Conservation (phyloP, 202 grass and related monocot species). For the Elaeis oleifera region DNA sequence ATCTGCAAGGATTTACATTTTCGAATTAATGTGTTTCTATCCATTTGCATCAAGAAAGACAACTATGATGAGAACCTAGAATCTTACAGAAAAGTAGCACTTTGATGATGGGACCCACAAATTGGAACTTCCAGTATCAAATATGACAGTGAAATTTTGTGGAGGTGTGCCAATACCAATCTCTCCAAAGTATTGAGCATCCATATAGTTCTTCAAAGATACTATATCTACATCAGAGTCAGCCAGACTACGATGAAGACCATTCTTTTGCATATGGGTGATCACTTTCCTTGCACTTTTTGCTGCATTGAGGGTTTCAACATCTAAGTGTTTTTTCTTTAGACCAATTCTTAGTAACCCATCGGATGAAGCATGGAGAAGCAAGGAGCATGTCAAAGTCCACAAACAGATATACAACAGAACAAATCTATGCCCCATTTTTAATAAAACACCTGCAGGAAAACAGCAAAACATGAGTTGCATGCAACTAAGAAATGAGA, state of each 20-base stretch:
- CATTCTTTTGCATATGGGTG: constrained; percentile 10
- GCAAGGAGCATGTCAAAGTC: constrained; percentile 32
- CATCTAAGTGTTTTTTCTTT: constrained; percentile 57
- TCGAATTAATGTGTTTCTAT: not conserved
- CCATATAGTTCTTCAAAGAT: constrained; percentile 77
- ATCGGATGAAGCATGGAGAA: constrained; percentile 43
- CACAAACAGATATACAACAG: constrained; percentile 43
- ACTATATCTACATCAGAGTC: constrained; percentile 44
- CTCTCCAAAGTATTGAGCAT: constrained; percentile 73
- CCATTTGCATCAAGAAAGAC: not conserved
- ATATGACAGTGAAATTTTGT: constrained; percentile 84
- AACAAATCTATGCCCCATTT: constrained; percentile 45
- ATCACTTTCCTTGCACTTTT: constrained; percentile 36
- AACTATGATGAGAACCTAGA: not conserved
- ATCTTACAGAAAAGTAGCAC: constrained; percentile 79
- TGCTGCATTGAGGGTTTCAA: constrained; percentile 40
- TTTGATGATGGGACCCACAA: constrained; percentile 76
- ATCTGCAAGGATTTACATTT: constrained; percentile 44
- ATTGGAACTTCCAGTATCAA: constrained; percentile 88
- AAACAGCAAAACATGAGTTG: too few relatives aligned
- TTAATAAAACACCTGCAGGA: too few relatives aligned
- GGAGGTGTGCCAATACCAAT: constrained; percentile 61
- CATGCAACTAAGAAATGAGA: too few relatives aligned
- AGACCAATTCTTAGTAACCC: constrained; percentile 57
- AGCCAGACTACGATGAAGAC: constrained; percentile 19